Evolutionary conservation across 371 early-diverging fungal species (phyloP), one percentile per base, ranked within the genome.

Genomic region (Syncephalastrum sp.): DNA sequence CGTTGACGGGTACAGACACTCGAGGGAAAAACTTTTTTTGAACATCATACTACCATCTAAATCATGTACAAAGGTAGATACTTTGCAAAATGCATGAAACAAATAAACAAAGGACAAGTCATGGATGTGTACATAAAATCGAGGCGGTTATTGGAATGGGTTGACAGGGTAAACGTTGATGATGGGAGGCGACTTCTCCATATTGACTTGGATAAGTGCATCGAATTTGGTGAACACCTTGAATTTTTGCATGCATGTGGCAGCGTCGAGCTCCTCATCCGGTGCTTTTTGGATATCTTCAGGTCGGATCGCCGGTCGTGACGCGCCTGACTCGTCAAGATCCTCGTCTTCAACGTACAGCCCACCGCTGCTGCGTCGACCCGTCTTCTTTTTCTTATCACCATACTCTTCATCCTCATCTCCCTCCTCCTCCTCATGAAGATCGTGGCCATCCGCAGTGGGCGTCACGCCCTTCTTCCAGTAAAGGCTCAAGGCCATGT

Each of bases 391-490:
- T 64, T 27, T 60, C 60, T 14, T 53, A 58, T 38, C 49, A 29
- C 67, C 65, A 10, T 71, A 63, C 10, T 54, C 65, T 19, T 54
- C 42, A 7, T 60, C 55, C 0, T 50, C 47, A n/a, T 67, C 65
- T 43, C 69, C 65, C 13, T 44, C 45, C 12, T 42, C 61, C 8
- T 53, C 27, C 6, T 29, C 56, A 64, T 59, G 53, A 57, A 27
- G 4, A 17, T 25, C 13, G 14, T 38, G 5, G 29, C 47, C 25
- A 7, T 53, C 63, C 4, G 52, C 7, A 23, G 50, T 59, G 14
- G 60, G 23, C 41, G 62, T 60, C 3, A 69, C 65, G 12, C 71
- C 79, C 14, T 67, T 64, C 41, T 70, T 71, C 87, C 84, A 85
- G 53, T 67, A 73, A 33, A 76, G 63, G 29, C 57, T 67, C 24